Evolutionary conservation across 1,139 yeast species (phyloP).

Genomic region (Wickerhamomyces sp.): DNA sequence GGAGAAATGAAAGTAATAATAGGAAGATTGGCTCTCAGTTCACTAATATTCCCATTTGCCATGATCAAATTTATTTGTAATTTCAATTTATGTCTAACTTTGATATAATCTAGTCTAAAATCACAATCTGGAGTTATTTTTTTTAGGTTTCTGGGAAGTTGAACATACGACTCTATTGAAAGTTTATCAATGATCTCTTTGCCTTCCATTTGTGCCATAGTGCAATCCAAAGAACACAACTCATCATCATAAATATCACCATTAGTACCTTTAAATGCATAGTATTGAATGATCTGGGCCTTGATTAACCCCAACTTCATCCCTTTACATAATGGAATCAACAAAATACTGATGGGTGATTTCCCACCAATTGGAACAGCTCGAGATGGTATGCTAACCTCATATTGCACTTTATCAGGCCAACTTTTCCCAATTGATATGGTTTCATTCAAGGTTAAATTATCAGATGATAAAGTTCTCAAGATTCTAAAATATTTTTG

Average conservation of each 20-base stretch:
- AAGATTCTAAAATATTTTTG: slow-evolving; percentile 42
- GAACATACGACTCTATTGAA: slow-evolving; percentile 42
- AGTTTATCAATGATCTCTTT: slow-evolving; percentile 43
- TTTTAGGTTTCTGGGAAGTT: slow-evolving; percentile 47
- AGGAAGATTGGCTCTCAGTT: slow-evolving; percentile 64
- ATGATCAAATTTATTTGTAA: slow-evolving; percentile 52
- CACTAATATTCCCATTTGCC: slow-evolving; percentile 61
- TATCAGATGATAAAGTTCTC: slow-evolving; percentile 50
- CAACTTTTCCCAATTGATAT: slow-evolving; percentile 58
- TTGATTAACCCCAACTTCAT: slow-evolving; percentile 42
- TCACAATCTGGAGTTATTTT: slow-evolving; percentile 56
- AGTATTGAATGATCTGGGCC: slow-evolving; percentile 51
- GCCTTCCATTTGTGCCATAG: slow-evolving; percentile 33
- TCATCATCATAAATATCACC: slow-evolving; percentile 38
- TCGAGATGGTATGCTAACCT: slow-evolving; percentile 48
- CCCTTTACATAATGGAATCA: slow-evolving; percentile 60
- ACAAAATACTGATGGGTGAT: slow-evolving; percentile 45
- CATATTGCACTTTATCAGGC: slow-evolving; percentile 63
- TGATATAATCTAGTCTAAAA: slow-evolving; percentile 42
- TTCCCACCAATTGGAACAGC: slow-evolving; percentile 59
- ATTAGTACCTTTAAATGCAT: slow-evolving; percentile 34
- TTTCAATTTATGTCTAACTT: slow-evolving; percentile 58
- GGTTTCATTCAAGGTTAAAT: slow-evolving; percentile 46
- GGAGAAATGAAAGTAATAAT: slow-evolving; percentile 55
- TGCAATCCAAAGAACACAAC: slow-evolving; percentile 35